Evolutionary conservation across 1,284 basidiomycete genomes (phyloP), one percentile per base, ranked within the genome.

Genomic region (Sporisorium sorghi): DNA sequence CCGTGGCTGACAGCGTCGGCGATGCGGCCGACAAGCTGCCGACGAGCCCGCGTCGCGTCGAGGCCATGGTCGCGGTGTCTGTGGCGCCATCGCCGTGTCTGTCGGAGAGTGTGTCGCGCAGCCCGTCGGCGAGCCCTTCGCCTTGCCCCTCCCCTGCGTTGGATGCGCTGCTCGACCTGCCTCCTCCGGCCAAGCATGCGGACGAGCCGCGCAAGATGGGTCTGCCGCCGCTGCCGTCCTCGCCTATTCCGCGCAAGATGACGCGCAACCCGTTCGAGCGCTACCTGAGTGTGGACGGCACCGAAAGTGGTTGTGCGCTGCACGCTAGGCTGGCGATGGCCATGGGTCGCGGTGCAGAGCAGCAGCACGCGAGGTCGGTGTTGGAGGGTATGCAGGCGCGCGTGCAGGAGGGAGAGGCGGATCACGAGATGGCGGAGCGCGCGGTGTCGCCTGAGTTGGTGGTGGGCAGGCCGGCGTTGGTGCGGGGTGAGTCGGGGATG

Each of bases 211-310:
- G 63, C 33, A 67, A 60, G 19, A 35, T 55, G n/a, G 50, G 32
- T 9, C 52, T 73, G 11, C 60, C 61, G 15, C 60, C 60, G 1
- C 24, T 75, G n/a, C 73, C 73, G 11, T 47, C 59, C 1, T 75
- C 73, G 12, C 73, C 73, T 5, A 75, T 75, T 23, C 73, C 73
- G 40, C 46, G 73, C 21, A 75, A 59, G 46, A 66, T 75, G 73
- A 75, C 73, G 17, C 47, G 73, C 11, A 75, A 75, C 26, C 73
- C 73, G 2, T 75, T 75, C 26, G 67, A 75, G 37, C 56, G 73
- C 32, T 70, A 66, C 35, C 57, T 70, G 40, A 30, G 47, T 49
- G 52, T 50, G 24, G 44, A 51, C 19, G 10, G 11, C 12, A 11
- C 6, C 24, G n/a, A n/a, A n/a, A n/a, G 33, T 2, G 32, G 47